Evolutionary conservation across 139 green algal genomes (phyloP).

Genomic region (Tetraselmis chui): DNA sequence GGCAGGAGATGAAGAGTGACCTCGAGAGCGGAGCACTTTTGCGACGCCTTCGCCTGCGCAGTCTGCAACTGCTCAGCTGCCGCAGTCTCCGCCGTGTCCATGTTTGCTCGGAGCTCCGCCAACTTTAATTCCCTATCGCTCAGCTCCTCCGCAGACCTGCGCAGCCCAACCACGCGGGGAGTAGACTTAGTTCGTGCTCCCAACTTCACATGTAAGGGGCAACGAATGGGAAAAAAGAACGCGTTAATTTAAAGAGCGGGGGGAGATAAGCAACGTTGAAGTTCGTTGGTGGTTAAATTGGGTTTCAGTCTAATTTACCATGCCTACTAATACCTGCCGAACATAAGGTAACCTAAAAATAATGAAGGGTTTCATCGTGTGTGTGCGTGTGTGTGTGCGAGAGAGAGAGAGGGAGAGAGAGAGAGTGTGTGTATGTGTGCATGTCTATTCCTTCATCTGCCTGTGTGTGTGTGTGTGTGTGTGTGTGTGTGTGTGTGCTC

Average conservation of each 20-base stretch:
- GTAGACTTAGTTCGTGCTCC: too few relatives aligned
- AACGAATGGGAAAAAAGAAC: too few relatives aligned
- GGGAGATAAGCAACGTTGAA: too few relatives aligned
- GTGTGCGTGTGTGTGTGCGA: too few relatives aligned
- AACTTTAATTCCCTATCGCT: background rate
- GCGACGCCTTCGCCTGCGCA: background rate
- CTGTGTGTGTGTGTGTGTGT: background rate
- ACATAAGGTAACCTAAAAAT: too few relatives aligned
- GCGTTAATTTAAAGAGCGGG: too few relatives aligned
- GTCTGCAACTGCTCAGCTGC: background rate
- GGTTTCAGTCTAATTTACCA: background rate
- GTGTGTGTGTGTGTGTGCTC: background rate
- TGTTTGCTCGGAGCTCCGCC: background rate
- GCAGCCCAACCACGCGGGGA: background rate
- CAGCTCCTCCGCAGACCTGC: background rate
- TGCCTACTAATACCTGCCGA: too few relatives aligned
- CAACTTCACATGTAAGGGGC: too few relatives aligned
- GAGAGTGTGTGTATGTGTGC: background rate
- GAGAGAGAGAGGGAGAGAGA: too few relatives aligned
- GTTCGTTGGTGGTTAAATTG: background rate
- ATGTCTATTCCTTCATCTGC: background rate
- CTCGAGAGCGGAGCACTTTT: background rate
- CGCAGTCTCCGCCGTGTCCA: background rate
- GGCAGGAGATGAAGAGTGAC: too few relatives aligned
- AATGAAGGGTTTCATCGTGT: too few relatives aligned